These are phyloP conservation scores for Rhizoclosmatium sp. DNA, from an alignment of 192 early-diverging fungal species.

Conservation along the genomic window DNA sequence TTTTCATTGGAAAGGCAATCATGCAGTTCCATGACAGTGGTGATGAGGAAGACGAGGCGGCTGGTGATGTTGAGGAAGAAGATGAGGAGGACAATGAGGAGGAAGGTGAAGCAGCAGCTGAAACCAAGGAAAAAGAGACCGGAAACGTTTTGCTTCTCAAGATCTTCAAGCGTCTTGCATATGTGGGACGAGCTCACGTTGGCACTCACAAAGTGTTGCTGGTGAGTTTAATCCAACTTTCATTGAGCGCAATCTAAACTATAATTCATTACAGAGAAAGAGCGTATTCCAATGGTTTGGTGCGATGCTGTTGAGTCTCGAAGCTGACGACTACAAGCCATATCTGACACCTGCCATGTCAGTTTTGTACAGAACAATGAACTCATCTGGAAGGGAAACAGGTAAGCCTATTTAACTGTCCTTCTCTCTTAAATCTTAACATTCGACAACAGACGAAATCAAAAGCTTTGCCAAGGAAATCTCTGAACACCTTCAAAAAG, in stretches of 20 bases:
- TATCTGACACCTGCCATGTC: slow-evolving; percentile 78
- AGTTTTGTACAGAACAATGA: slow-evolving; percentile 81
- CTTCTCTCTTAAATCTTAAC: slow-evolving; percentile 53
- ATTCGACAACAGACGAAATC: slow-evolving; percentile 67
- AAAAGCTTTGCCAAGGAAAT: slow-evolving; percentile 56
- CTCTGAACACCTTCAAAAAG: slow-evolving; percentile 43
- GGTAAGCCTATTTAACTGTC: slow-evolving; percentile 54
- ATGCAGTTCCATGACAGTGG: slow-evolving; percentile 1
- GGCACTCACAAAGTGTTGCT: slow-evolving; percentile 50
- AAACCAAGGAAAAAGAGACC: slow-evolving; percentile 4
- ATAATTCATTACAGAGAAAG: slow-evolving; percentile 62
- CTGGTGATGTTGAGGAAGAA: slow-evolving; percentile 32
- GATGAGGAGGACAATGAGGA: slow-evolving; percentile 37
- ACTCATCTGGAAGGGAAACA: slow-evolving; percentile 64
- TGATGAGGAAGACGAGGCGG: slow-evolving; percentile 32
- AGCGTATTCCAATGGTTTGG: slow-evolving; percentile 94
- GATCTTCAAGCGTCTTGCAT: slow-evolving; percentile 70
- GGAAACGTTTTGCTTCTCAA: slow-evolving; percentile 57
- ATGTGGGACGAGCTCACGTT: slow-evolving; percentile 67
- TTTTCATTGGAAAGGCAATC: slow-evolving; percentile 80
- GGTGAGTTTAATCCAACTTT: slow-evolving; percentile 12
- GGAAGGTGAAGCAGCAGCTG: slow-evolving; percentile 22
- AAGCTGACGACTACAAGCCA: slow-evolving; percentile 57
- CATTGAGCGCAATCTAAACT: neutral
- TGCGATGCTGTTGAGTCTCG: slow-evolving; percentile 77